Evolutionary conservation across 2,329 filamentous ascomycete species (phyloP).

Genomic region (Teratosphaeria epicoccoides): DNA sequence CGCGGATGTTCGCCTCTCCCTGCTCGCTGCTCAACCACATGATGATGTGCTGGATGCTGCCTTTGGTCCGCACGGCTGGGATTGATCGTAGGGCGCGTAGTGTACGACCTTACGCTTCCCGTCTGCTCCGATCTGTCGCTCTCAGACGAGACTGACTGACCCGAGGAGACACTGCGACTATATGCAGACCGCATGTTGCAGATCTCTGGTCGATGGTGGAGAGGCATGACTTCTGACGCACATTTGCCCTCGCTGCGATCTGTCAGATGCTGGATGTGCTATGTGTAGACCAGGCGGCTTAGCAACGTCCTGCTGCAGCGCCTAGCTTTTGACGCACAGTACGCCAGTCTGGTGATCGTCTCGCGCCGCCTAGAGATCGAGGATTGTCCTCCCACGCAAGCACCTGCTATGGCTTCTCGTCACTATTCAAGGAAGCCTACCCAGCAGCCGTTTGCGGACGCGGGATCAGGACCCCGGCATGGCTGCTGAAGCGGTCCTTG

Average conservation of each 20-base stretch:
- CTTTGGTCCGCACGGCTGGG: constrained; percentile 13
- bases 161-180: constrained; percentile 12
- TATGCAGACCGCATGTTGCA: constrained; percentile 22
- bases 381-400: not conserved
- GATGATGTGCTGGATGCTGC: constrained; percentile 18
- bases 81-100: constrained; percentile 18
- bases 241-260: not conserved
- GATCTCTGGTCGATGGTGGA: constrained; percentile 21
- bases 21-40: constrained; percentile 15
- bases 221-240: constrained; percentile 7
- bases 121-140: constrained; percentile 11
- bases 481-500: not conserved
- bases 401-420: not conserved
- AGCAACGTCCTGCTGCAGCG: not conserved
- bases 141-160: constrained; percentile 14
- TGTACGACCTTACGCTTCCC: constrained; percentile 17
- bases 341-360: not conserved
- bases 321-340: not conserved
- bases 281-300: not conserved
- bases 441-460: no score
- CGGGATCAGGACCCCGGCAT: not conserved
- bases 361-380: not conserved
- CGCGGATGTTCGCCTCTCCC: constrained; percentile 11
- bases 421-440: not conserved
- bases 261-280: not conserved